Evolutionary conservation across 768 basidiomycete genomes (phyloP), one percentile per base, ranked within the genome.

Genomic region (Jaapia argillacea): DNA sequence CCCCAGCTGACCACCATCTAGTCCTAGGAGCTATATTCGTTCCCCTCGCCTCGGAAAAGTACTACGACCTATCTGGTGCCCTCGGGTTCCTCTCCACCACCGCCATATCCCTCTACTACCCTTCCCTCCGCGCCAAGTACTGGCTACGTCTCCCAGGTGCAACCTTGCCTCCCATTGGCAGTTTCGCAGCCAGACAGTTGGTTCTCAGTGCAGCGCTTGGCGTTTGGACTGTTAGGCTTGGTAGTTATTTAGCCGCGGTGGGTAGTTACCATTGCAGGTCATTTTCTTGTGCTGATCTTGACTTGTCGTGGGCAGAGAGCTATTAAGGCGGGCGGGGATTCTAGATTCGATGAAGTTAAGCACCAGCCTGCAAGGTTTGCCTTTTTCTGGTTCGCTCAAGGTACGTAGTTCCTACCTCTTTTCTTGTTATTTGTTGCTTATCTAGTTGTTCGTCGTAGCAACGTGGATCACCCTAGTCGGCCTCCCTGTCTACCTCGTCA

Each of bases 391-490:
- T 64, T 79, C 44, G 71, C 68, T 3, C 77, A 78, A 67, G 75
- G 75, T 72, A 49, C 37, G 49, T 42, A 21, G 24, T n/a, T 33
- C 5, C 16, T 14, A 41, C 20, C 26, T 14, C 6, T 13, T 36
- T 35, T 21, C 14, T 14, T 21, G 4, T 16, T 22, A 41, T 40
- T 40, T 4, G 33, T 31, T 21, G 16, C 31, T 43, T 24, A 39
- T 25, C 33, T 45, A 22, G 23, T 7, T 42, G 7, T 37, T 28
- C 22, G n/a, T n/a, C n/a, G 24, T 48, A 74, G 78, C 79, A 0
- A 75, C 74, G 2, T 85, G 84, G 84, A 72, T 85, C 31, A 60
- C 75, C 20, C 50, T 80, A 6, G 77, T 83, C 40, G 80, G 82
- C 14, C 66, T 87, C 10, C 83, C 84, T 3, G 75, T 85, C 6